phyloP scores from a whole-genome alignment of 1,139 yeast genomes.

The Sugiyamaella paludigena region DNA sequence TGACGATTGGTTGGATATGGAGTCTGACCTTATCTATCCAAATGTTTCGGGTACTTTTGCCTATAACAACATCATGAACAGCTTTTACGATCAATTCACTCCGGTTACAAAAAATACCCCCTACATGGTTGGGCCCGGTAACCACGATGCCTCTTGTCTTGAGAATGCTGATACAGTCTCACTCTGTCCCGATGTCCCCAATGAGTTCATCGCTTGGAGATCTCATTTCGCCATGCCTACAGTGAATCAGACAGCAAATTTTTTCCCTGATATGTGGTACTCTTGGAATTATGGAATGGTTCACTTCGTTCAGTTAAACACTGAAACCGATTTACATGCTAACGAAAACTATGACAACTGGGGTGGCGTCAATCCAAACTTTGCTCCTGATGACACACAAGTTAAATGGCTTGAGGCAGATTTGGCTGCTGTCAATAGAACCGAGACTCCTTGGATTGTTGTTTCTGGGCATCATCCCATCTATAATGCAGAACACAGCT shows the following conservation, averaged over 20 bases:
- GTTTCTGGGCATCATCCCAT: conserved; percentile 38
- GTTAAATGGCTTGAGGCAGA: conserved; percentile 43
- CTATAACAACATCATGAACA: conserved; percentile 16
- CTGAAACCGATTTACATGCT: conserved; percentile 29
- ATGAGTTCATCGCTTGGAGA: conserved; percentile 28
- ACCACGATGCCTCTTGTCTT: conserved; percentile 32
- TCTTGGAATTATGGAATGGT: conserved; percentile 31
- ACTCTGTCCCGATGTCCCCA: conserved; percentile 29
- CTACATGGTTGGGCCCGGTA: conserved; percentile 34
- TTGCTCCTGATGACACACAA: conserved; percentile 28
- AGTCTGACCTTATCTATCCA: conserved; percentile 19
- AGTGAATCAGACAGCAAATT: conserved; percentile 19
- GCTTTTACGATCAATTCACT: conserved; percentile 29
- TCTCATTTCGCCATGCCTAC: conserved; percentile 31
- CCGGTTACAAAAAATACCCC: conserved; percentile 26
- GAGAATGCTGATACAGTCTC: conserved; percentile 12
- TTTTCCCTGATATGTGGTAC: conserved; percentile 29
- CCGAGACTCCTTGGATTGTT: conserved; percentile 31
- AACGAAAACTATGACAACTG: conserved; percentile 26
- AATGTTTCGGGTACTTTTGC: conserved; percentile 8
- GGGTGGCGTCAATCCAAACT: conserved; percentile 23
- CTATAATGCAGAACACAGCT: conserved; percentile 21
- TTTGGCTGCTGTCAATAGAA: conserved; percentile 36
- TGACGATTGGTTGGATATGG: conserved; percentile 31
- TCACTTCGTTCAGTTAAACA: conserved; percentile 27